Evolutionary conservation across 192 early-diverging fungal species (phyloP).

Genomic region (Entomortierella beljakovae): DNA sequence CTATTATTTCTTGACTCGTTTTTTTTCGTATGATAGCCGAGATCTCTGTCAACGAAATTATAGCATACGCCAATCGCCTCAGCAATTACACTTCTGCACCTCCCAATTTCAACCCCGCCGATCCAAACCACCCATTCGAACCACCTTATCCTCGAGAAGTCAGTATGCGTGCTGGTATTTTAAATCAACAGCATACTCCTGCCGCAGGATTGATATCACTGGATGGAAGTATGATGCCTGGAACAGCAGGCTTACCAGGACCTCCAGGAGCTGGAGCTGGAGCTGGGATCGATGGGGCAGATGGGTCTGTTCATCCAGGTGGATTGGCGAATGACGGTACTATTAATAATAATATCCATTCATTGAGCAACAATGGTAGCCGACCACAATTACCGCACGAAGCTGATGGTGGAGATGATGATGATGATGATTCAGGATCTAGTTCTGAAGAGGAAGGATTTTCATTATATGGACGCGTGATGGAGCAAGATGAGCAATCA

Average conservation of each 20-base stretch:
- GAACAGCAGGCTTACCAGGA: conserved; percentile 13
- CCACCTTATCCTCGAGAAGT: conserved; percentile 68
- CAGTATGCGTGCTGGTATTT: conserved; percentile 59
- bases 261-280: neutral
- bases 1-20: neutral
- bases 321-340: neutral
- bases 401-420: conserved; percentile 15
- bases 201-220: conserved; percentile 45
- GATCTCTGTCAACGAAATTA: conserved; percentile 58
- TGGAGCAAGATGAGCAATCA: conserved; percentile 9
- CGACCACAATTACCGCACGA: conserved; percentile 12
- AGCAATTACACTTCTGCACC: conserved; percentile 66
- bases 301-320: neutral
- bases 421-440: conserved; percentile 39
- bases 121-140: conserved; percentile 59
- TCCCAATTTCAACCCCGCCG: conserved; percentile 60
- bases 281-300: neutral
- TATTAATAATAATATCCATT: neutral
- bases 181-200: conserved; percentile 62
- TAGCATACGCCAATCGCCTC: conserved; percentile 63
- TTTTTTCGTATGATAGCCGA: conserved; percentile 11
- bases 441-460: conserved; percentile 37
- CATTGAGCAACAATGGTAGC: neutral
- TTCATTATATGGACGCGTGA: conserved; percentile 21
- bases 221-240: conserved; percentile 46